Conservation (phyloP, 2,329 filamentous ascomycete species). For the Pezizomycotina sp. region DNA sequence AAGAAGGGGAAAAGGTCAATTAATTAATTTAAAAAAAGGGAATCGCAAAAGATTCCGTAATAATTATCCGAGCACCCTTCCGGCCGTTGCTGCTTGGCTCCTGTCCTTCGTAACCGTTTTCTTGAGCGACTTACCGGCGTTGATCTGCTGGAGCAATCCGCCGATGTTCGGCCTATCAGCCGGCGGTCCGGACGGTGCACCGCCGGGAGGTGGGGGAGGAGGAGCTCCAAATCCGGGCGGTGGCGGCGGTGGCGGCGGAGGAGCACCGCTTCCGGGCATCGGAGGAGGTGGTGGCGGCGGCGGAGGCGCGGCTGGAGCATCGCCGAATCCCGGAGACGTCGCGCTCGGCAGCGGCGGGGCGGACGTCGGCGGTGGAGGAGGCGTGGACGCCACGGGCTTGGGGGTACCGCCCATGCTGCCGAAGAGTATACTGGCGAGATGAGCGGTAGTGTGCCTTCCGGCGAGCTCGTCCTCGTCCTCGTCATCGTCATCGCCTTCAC, state of each 20-base stretch:
- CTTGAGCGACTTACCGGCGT: conserved; percentile 58
- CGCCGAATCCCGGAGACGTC: neutral
- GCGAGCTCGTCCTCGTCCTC: conserved; percentile 63
- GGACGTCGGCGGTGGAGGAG: conserved; percentile 34
- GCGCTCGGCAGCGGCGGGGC: conserved; percentile 33
- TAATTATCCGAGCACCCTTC: conserved; percentile 44
- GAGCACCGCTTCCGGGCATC: conserved; percentile 22
- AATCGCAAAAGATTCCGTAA: neutral
- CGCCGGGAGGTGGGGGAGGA: conserved; percentile 33
- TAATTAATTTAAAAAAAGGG: conserved; percentile 1
- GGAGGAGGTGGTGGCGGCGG: conserved; percentile 29
- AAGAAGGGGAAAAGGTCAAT: neutral
- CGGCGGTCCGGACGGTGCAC: conserved; percentile 20
- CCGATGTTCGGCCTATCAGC: conserved; percentile 28
- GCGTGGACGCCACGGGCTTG: conserved; percentile 55
- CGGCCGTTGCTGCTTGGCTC: conserved; percentile 54
- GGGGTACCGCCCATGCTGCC: conserved; percentile 83
- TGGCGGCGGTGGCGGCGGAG: conserved; percentile 29
- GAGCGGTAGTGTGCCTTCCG: conserved; percentile 68
- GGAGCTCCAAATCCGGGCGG: conserved; percentile 31
- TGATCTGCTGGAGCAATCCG: conserved; percentile 66
- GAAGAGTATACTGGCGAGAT: conserved; percentile 86
- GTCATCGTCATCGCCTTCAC: conserved; percentile 42
- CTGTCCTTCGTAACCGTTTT: conserved; percentile 85
- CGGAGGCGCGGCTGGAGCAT: conserved; percentile 28